Evolutionary conservation across 2,329 filamentous ascomycete species (phyloP).

Genomic region (Massarina eburnea): DNA sequence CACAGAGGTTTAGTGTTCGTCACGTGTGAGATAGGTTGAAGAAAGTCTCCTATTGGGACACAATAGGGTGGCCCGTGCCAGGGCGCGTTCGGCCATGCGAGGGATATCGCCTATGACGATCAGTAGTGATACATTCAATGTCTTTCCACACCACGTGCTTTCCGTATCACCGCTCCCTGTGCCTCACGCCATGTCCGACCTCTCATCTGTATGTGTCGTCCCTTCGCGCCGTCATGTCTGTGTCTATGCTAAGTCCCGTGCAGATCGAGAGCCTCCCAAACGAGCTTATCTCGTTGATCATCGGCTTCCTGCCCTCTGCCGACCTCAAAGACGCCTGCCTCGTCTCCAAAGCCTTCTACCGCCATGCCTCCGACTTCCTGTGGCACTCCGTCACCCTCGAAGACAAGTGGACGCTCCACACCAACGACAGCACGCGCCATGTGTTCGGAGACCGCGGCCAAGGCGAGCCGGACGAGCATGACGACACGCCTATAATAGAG

Average conservation of each 20-base stretch:
- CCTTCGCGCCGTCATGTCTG: too few species aligned
- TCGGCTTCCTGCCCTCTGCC: conserved; percentile 34
- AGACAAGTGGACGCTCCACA: conserved; percentile 41
- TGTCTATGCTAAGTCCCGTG: too few species aligned
- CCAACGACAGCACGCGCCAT: conserved; percentile 13
- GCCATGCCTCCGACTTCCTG: conserved; percentile 40
- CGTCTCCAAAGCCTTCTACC: conserved; percentile 39
- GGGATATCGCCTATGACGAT: too few species aligned
- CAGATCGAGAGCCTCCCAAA: conserved; percentile 42
- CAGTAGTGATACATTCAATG: too few species aligned
- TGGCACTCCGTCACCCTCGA: conserved; percentile 47
- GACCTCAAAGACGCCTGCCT: conserved; percentile 37
- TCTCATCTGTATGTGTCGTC: not conserved
- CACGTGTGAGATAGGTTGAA: too few species aligned
- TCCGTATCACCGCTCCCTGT: too few species aligned
- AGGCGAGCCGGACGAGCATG: conserved; percentile 31
- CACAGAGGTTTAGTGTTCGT: too few species aligned
- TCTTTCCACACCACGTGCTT: too few species aligned
- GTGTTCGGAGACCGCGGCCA: conserved; percentile 14
- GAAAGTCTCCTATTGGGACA: too few species aligned
- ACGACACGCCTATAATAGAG: conserved; percentile 47
- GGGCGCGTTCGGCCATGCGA: too few species aligned
- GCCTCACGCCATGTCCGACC: too few species aligned
- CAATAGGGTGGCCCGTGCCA: too few species aligned
- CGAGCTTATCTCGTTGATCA: conserved; percentile 46